Evolutionary conservation across 768 basidiomycete genomes (phyloP).

Genomic region (Podaxis sp.): DNA sequence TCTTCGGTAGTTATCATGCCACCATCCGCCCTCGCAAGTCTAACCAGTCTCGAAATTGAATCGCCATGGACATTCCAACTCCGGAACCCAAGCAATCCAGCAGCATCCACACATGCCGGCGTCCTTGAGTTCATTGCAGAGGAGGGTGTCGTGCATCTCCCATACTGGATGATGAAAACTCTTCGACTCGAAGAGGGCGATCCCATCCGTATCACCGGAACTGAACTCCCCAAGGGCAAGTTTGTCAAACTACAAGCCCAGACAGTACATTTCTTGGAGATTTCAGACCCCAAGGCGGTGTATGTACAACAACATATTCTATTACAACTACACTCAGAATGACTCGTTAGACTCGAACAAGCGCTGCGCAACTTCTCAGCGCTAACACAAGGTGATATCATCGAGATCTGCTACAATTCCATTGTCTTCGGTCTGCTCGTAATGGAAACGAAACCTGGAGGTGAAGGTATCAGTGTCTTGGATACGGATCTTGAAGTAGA

Average conservation of each 20-base stretch:
- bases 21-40: slow-evolving; percentile 84
- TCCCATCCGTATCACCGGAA: slow-evolving; percentile 87
- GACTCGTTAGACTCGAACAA: slow-evolving; percentile 73
- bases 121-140: slow-evolving; percentile 99
- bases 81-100: slow-evolving; percentile 82
- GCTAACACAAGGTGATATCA: slow-evolving; percentile 92
- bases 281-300: slow-evolving; percentile 98
- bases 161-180: slow-evolving; percentile 99
- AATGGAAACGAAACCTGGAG: slow-evolving; percentile 89
- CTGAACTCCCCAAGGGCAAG: slow-evolving; percentile 87
- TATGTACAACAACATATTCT: slow-evolving; percentile 37
- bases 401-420: slow-evolving; percentile 96
- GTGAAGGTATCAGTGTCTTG: slow-evolving; percentile 81
- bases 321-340: not conserved
- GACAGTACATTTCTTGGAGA: slow-evolving; percentile 89
- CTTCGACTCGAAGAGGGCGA: slow-evolving; percentile 92
- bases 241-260: slow-evolving; percentile 97
- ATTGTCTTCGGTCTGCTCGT: slow-evolving; percentile 94
- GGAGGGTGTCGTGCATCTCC: slow-evolving; percentile 92
- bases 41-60: slow-evolving; percentile 84
- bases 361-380: slow-evolving; percentile 90
- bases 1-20: slow-evolving; percentile 88
- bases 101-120: slow-evolving; percentile 89
- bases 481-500: slow-evolving; percentile 99
- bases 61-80: slow-evolving; percentile 96